phyloP scores from a whole-genome alignment of 1,284 basidiomycete species.

The Mycena sp. region DNA sequence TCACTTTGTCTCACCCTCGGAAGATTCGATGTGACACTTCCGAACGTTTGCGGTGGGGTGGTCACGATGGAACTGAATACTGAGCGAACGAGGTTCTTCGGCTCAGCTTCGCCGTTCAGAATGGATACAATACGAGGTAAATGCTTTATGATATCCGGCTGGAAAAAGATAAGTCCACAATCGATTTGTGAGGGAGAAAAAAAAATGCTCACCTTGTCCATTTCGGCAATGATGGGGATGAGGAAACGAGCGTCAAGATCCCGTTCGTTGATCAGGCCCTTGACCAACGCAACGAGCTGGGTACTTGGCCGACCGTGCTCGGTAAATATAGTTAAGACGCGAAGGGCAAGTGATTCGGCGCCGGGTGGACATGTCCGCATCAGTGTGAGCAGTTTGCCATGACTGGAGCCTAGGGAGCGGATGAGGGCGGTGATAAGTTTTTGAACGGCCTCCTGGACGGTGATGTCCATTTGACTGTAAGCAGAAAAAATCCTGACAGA shows the following conservation, averaged over 20 bases:
- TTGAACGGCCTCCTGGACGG: constrained; percentile 88
- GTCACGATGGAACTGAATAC: constrained; percentile 92
- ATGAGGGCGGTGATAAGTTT: constrained; percentile 91
- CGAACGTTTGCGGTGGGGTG: constrained; percentile 86
- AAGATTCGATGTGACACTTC: constrained; percentile 85
- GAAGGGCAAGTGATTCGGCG: constrained; percentile 90
- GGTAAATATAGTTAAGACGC: constrained; percentile 91
- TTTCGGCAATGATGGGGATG: constrained; percentile 94
- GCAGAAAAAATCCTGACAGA: constrained; percentile 83
- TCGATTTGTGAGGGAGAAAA: neutral
- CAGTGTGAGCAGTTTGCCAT: constrained; percentile 86
- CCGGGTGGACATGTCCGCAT: constrained; percentile 88
- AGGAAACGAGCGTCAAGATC: constrained; percentile 93
- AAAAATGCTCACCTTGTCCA: constrained; percentile 83
- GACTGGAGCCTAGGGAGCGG: constrained; percentile 87
- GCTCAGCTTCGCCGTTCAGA: constrained; percentile 84
- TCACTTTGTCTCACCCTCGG: constrained; percentile 88
- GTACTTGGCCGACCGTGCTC: constrained; percentile 82
- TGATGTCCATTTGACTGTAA: constrained; percentile 85
- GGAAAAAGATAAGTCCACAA: constrained; percentile 4
- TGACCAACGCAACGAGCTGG: constrained; percentile 86
- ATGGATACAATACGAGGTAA: constrained; percentile 92
- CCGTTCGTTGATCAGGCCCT: constrained; percentile 83
- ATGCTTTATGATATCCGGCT: constrained; percentile 91
- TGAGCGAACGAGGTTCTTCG: constrained; percentile 84